Base-by-base conservation (phyloP, 345 rosid species). In the Ricinus communis region DNA sequence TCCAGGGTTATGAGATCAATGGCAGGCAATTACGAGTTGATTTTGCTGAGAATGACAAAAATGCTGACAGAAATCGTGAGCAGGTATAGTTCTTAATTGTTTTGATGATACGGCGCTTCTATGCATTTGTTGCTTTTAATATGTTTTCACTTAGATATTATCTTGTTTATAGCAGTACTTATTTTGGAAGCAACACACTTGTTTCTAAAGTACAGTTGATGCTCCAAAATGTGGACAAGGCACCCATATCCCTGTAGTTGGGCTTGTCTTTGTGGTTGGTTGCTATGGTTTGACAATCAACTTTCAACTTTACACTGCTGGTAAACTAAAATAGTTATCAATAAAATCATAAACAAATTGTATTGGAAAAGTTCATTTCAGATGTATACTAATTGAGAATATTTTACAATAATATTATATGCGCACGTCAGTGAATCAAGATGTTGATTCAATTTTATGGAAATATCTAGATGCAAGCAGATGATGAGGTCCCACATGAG, bases 21-120 rank as follows among this genome's bases (percentile, higher is more conserved):
- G 99, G 99, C 16, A 82, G 99, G 80, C 98, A 95, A 22, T 75
- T 95, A 65, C 92, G 99, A 71, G 98, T 95, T 71, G 98, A 92
- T 90, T 95, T 95, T 76, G 98, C 99, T 24, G 99, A 95, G 85
- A 95, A 95, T 85, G 98, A 95, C 77, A 95, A 92, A 85, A 92
- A 92, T 54, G 77, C 87, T 65, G 98, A 88, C 69, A 87, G 86
- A 77, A 84, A 84, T 66, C 84, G 88, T 59, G 97, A 90, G 69
- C 97, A 89, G 91, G 96, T 90, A 65, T 71, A 6, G 53, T 21
- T n/a, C 24, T 61, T 38, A 36, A 40, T 38, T 61, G 15, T 36
- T 61, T 61, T n/a, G 47, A 40, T 27, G 46, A 36, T 36, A 21
- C 47, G 21, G 21, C 28, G 38, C 9, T 38, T 61, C 2, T 43